Base-by-base conservation (phyloP, 495 filamentous ascomycete species). In the Letharia lupina region DNA sequence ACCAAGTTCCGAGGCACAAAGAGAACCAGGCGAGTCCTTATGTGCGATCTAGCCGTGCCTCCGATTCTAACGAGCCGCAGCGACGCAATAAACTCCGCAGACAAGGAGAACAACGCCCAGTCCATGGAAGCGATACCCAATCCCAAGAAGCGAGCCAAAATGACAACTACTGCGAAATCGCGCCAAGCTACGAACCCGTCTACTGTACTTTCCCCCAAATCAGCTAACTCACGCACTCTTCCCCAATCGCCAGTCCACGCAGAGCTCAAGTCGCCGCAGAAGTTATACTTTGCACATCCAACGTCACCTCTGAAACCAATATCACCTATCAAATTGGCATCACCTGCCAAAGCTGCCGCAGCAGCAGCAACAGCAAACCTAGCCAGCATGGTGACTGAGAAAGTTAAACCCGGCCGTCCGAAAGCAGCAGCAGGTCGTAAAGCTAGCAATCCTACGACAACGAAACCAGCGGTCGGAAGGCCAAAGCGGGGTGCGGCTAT, bases 191-290 rank as follows among this genome's bases (percentile, higher is more conserved):
- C 62, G 33, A 73, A 71, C 58, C 79, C 84, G 60, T 72, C 86
- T 77, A 75, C 79, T 57, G 83, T 93, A 35, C 82, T 94, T 16
- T 94, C 91, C 0, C 91, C 91, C 16, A 88, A 90, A 70, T 91
- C 91, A 0, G 84, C 85, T 37, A 94, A 96, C 73, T 90, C 89
- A 3, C 83, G 89, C 39, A 82, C 87, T 20, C 79, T 86, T 59
- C 87, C 83, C 4, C 79, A 82, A 62, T 87, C 86, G 6, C 85
- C 85, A 11, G 76, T 84, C 69, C 75, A 73, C 50, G 69, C 79
- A 20, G 77, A 75, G 16, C 74, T 78, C 33, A 79, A 78, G 52
- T 74, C 80, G 13, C 77, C 79, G 45, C 72, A 77, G 58, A 78
- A 80, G 50, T 78, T 80, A 6, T 79, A 81, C 58, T 67, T 84